Base-by-base conservation (phyloP, 257 asterid genomes). In the Eustoma russellianum region DNA sequence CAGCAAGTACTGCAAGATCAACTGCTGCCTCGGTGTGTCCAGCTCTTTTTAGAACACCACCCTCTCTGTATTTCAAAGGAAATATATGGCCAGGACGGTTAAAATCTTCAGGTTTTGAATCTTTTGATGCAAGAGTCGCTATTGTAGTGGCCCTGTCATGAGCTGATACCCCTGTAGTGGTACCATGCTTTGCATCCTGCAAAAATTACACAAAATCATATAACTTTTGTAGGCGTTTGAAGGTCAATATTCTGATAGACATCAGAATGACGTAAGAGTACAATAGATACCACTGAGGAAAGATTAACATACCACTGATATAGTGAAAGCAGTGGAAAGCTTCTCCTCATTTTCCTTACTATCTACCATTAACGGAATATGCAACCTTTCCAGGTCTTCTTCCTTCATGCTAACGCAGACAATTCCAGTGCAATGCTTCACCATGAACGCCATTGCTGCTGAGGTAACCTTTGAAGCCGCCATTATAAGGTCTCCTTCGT, bases 11-110 rank as follows among this genome's bases (percentile, higher is more conserved):
- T 41, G 95, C 62, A 57, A 92, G 97, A 66, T 92, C 98, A 48
- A 92, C 83, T 40, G 98, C 83, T 48, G 98, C 98, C 81, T 92
- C 98, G 24, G 98, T 92, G 70, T 92, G 98, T 41, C 98, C 98
- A 46, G 98, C 98, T 77, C 98, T 67, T 81, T 92, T 92, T 51
- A 92, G 71, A 65, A 92, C 98, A 57, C 98, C 98, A 1, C 98
- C 98, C 58, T 79, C 83, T 57, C 95, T 76, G 71, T 92, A 92
- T 72, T 82, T 92, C 18, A 92, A 62, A 2, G 98, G 97, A 71
- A 92, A 92, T 75, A 92, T 92, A 75, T 92, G 98, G 16, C 98
- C 98, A 3, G 98, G 98, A 24, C 98, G 93, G 63, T 88, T 85
- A 70, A 92, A 92, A 74, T 92, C 97, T 81, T 77, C 85, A 7